Percentiles rank a stretch among this genome's conserved stretches.
phyloP scores from a whole-genome alignment of 2,329 filamentous ascomycete species.

The Neofusicoccum parvum region DNA sequence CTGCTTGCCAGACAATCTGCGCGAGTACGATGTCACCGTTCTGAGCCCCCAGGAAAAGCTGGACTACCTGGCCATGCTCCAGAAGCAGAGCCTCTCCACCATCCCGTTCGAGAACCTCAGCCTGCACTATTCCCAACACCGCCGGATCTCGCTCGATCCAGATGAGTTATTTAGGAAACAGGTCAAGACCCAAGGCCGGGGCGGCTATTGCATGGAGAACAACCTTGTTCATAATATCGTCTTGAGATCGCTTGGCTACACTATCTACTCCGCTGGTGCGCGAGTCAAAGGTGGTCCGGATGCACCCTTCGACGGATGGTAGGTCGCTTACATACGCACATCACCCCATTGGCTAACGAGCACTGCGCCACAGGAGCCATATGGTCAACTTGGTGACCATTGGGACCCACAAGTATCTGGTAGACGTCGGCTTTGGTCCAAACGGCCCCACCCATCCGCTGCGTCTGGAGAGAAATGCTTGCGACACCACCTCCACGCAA shows the following conservation, averaged over 20 bases:
- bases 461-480: constrained; percentile 35
- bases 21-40: constrained; percentile 29
- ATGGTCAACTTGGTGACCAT: constrained; percentile 50
- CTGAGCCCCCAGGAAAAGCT: constrained; percentile 30
- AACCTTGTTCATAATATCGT: constrained; percentile 57
- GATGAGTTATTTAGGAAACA: constrained; percentile 57
- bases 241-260: constrained; percentile 55
- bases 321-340: constrained; percentile 23
- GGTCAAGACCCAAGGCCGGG: constrained; percentile 49
- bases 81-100: constrained; percentile 46
- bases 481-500: constrained; percentile 25
- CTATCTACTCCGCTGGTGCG: constrained; percentile 43
- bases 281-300: constrained; percentile 37
- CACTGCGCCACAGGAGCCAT: constrained; percentile 37
- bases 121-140: constrained; percentile 50
- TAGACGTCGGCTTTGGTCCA: constrained; percentile 49
- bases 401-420: constrained; percentile 34
- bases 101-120: constrained; percentile 61
- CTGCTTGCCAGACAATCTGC: constrained; percentile 30
- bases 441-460: constrained; percentile 43
- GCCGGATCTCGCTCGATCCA: constrained; percentile 51
- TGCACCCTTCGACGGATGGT: constrained; percentile 32
- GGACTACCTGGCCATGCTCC: constrained; percentile 33
- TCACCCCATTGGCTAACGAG: constrained; percentile 1
- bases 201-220: constrained; percentile 66